A percentile compares a stretch with the other conserved stretches of the same genome.
phyloP scores from a whole-genome alignment of 441 rosid genomes.

The Viola pubescens region DNA sequence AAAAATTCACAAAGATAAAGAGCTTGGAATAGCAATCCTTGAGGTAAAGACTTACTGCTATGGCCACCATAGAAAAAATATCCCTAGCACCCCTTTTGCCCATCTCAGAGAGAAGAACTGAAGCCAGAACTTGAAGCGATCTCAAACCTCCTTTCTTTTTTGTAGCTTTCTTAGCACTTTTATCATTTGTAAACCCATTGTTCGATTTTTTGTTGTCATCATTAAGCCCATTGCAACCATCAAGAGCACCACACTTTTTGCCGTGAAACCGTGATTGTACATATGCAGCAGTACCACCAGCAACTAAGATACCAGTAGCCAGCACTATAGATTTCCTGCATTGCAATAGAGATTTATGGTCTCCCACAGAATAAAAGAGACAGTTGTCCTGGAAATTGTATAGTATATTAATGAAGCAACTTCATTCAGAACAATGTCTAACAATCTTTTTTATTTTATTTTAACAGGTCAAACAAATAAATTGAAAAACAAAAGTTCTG shows the following conservation, averaged over 20 bases:
- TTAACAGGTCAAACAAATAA: too few species aligned
- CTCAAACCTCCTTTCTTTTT: slow-evolving; percentile 64
- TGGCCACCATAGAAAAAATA: slow-evolving; percentile 69
- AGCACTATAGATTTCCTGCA: slow-evolving; percentile 74
- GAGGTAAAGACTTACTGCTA: slow-evolving; percentile 57
- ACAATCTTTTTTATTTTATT: too few species aligned
- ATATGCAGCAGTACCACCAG: slow-evolving; percentile 85
- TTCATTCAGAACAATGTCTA: too few species aligned
- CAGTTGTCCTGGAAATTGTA: background rate
- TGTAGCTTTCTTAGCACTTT: slow-evolving; percentile 31
- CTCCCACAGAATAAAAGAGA: too few species aligned
- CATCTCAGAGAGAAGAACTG: slow-evolving; percentile 81
- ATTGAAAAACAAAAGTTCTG: too few species aligned
- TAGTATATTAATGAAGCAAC: background rate
- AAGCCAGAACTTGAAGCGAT: slow-evolving; percentile 73
- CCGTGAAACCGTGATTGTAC: slow-evolving; percentile 46
- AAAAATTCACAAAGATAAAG: background rate
- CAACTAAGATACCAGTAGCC: slow-evolving; percentile 75
- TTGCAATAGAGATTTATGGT: too few species aligned
- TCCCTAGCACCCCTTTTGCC: slow-evolving; percentile 86
- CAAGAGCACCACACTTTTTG: slow-evolving; percentile 32
- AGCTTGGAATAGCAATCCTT: background rate
- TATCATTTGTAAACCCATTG: slow-evolving; percentile 25
- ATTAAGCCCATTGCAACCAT: slow-evolving; percentile 41
- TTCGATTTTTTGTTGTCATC: slow-evolving; percentile 38